Base-by-base conservation (phyloP, 352 stramenopile genomes). In the Albugo laibachii region DNA sequence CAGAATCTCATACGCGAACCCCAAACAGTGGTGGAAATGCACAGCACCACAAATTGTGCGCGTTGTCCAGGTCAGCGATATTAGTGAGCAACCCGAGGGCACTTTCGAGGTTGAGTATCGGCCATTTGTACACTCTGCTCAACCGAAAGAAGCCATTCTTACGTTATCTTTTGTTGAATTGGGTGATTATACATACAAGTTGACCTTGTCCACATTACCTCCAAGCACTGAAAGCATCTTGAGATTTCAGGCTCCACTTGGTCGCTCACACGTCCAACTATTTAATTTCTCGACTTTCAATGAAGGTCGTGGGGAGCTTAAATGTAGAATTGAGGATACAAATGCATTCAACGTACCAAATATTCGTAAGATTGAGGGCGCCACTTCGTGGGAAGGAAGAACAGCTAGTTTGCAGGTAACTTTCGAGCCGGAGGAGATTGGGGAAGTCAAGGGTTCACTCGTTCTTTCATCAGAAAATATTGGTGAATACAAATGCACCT, bases 51-150 rank as follows among this genome's bases (percentile, higher is more conserved):
- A 64, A 13, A 62, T 82, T 27, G 64, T 80, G 13, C 79, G 79
- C 8, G 74, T 95, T 5, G 61, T 58, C 2, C 65, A 86, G 41
- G 39, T 95, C 6, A 70, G 53, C 3, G 65, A 69, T 18, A 83
- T 94, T 45, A 74, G 55, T 20, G 75, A 63, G 2, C 74, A 65
- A 34, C 48, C 67, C 0, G 84, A 96, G 57, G 82, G 84, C 1
- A 61, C 63, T 11, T 95, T 88, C 50, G 84, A 94, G 45, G 61
- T 96, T 18, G 80, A 95, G 50, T 96, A 92, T 55, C 66, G 85
- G 12, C 85, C 85, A 6, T 71, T 78, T 5, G 31, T 93, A 21
- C 65, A 84, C 19, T 65, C 50, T 0, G 54, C 55, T 0, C 41
- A 55, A 5, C 61, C 65, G 0, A 53, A 53, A 1, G 71, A 93